Base-by-base conservation (phyloP, 495 filamentous ascomycete species). In the Clavariopsis aquatica region DNA sequence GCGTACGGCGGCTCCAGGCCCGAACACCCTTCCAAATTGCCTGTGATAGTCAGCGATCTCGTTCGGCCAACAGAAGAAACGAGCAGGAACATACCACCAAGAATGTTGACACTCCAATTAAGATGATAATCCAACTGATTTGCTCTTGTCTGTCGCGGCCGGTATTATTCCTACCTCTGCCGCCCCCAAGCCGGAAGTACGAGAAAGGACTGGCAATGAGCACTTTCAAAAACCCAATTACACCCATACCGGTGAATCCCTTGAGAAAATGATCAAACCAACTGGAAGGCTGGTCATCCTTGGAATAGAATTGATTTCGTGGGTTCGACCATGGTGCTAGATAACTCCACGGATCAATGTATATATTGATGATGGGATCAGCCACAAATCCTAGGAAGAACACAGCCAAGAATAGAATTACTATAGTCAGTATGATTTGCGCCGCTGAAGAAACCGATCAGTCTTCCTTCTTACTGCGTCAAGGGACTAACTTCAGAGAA, bases 291-390 rank as follows among this genome's bases (percentile, higher is more conserved):
- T 82, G 79, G 17, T 79, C 75, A n/a, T 81, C 78, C 24, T 76
- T 75, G 28, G 69, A 51, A 60, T 41, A 49, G 23, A 53, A 58
- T 9, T 49, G 8, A 3, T 49, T 6, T 3, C 62, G 17, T 34
- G 58, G 17, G 72, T 65, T 66, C 22, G 70, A 63, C 52, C 69
- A 71, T 15, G 75, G 73, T 22, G 73, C 74, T 22, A 85, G 69
- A 20, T 81, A 81, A 27, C 79, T 79, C 57, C 86, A 75, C 0
- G 91, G 90, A 71, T 95, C 91, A 17, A 93, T 74, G 78, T 92
- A 96, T 20, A 96, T 78, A 64, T 89, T 89, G 72, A 98, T 89
- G 68, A 98, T 91, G 12, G 92, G 92, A 77, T 97, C 93, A 64
- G 91, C 92, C 72, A 97, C 76, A 70, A 97, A 97, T 57, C 92